Evolutionary conservation across 257 asterid genomes (phyloP), one percentile per base, ranked within the genome.

Genomic region (Solanum infundibuliforme): DNA sequence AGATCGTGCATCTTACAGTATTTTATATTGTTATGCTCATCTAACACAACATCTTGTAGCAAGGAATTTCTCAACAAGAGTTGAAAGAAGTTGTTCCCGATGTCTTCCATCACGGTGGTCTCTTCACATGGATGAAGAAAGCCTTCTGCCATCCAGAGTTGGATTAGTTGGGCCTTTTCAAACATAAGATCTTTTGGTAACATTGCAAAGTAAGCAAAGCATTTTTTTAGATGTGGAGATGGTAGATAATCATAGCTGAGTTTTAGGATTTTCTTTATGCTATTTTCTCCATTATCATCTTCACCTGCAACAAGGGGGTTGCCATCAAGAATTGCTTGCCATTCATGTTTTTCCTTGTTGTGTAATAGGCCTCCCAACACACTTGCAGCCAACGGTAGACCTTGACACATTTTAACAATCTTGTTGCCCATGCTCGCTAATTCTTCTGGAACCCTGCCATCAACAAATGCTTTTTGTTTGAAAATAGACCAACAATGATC

Each of bases 1-100:
- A 89, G 84, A 88, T 88, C 91, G 32, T 91, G 91, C 90, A 91
- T 89, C 89, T 88, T 89, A 74, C 81, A 89, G 25, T n/a, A 1
- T 10, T 0, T 75, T 21, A 86, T 41, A n/a, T 83, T 86, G 10
- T 32, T 46, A 35, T 71, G 27, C 13, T 83, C 65, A 85, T 65
- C 85, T 21, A 43, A 20, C 46, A 32, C 0, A n/a, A 65, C 79
- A n/a, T 76, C 91, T 65, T 88, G 91, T 43, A 89, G 16, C 66
- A 89, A 68, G 20, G 91, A 89, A 55, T 66, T 81, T 32, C 12
- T 55, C 29, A 91, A 29, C 65, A 89, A 86, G 65, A 84, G 29
- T 31, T 52, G 35, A 5, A 84, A 79, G 58, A 83, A 89, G 12
- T 10, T n/a, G 9, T 32, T 18, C 8, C 93, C 92, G 5, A 81